Evolutionary conservation across 148 eudicot genomes (phyloP).

Genomic region (Heliosperma pusillum): DNA sequence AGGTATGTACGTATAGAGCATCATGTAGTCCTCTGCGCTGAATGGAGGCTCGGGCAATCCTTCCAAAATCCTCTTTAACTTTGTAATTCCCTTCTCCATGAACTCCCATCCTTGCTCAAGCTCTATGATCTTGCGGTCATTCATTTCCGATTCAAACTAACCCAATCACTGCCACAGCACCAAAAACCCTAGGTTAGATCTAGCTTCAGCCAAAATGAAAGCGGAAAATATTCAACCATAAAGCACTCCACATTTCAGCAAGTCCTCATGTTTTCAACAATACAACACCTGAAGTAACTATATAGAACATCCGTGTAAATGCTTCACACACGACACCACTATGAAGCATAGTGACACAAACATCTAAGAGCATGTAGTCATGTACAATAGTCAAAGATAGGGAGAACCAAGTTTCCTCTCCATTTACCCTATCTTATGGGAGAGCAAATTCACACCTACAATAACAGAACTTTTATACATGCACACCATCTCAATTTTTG

Average conservation of each 20-base stretch:
- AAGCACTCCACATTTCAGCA: not conserved
- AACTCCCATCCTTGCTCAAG: conserved; percentile 88
- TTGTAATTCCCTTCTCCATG: conserved; percentile 81
- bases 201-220: not conserved
- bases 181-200: not conserved
- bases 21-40: conserved; percentile 76
- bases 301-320: too few relatives aligned
- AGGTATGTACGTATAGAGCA: conserved; percentile 74
- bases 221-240: not conserved
- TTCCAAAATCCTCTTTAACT: conserved; percentile 77
- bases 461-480: too few relatives aligned
- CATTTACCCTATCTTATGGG: too few relatives aligned
- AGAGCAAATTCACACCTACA: too few relatives aligned
- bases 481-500: too few relatives aligned
- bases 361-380: too few relatives aligned
- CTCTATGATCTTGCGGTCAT: conserved; percentile 64
- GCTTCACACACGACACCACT: not conserved
- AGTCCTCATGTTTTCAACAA: not conserved
- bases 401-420: too few relatives aligned
- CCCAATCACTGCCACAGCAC: conserved; percentile 17
- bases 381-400: too few relatives aligned
- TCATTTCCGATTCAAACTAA: conserved; percentile 34
- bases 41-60: conserved; percentile 73
- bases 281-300: not conserved
- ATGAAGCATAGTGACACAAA: too few relatives aligned